A percentile compares a stretch with the other conserved stretches of the same genome.
Conservation (phyloP, 2,329 filamentous ascomycete genomes). For the Colletotrichum tropicale region DNA sequence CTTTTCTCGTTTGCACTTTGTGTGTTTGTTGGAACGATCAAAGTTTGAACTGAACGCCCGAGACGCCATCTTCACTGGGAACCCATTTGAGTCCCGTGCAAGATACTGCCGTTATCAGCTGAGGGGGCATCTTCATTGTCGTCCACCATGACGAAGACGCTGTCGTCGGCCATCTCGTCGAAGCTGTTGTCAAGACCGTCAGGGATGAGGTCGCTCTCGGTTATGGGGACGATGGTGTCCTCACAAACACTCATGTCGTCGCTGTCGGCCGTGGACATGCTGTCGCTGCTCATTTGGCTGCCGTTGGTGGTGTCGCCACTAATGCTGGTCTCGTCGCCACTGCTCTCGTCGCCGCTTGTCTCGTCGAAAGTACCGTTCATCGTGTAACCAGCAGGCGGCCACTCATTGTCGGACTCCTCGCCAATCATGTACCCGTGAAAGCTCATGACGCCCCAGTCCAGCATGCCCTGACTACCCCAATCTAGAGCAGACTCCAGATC, state of each 20-base stretch:
- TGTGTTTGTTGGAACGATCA: background rate
- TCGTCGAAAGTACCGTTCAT: background rate
- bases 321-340: background rate
- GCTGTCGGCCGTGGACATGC: background rate
- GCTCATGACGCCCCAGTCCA: slow-evolving; percentile 6
- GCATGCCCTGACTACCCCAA: background rate
- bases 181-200: background rate
- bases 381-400: background rate
- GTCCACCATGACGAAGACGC: background rate
- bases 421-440: background rate
- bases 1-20: background rate
- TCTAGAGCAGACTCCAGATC: background rate
- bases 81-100: background rate
- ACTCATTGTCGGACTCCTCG: background rate
- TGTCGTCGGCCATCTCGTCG: background rate
- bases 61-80: background rate
- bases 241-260: background rate
- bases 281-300: background rate
- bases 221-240: background rate
- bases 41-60: background rate
- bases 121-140: background rate
- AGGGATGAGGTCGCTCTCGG: background rate
- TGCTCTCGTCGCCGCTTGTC: background rate
- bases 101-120: slow-evolving; percentile 3
- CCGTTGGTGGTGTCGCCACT: background rate